Base-by-base conservation (phyloP, 2,329 filamentous ascomycete genomes). In the Sporothrix curviconia region DNA sequence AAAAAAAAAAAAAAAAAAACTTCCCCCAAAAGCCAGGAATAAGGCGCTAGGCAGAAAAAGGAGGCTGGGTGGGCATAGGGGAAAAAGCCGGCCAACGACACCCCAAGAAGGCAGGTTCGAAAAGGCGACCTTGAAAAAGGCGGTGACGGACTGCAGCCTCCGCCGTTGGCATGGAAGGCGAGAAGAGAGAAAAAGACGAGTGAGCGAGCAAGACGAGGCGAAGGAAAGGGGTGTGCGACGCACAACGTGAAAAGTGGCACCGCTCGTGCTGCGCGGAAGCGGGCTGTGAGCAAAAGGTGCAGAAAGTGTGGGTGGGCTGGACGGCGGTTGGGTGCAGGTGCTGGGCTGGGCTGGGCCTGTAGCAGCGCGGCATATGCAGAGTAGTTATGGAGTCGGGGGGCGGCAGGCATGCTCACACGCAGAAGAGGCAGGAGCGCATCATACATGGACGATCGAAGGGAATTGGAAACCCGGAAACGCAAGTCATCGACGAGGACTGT, bases 1-100 rank as follows among this genome's bases (percentile, higher is more conserved):
- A 54, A 2, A 54, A 44, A 50, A 51, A 37, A 52, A 37, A 47
- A 43, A 39, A 6, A 7, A 44, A 49, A 36, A 30, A 34, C n/a
- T n/a, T n/a, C n/a, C n/a, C n/a, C n/a, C n/a, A n/a, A n/a, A n/a
- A n/a, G n/a, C n/a, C n/a, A n/a, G n/a, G n/a, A n/a, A n/a, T n/a
- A n/a, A n/a, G n/a, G n/a, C n/a, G 32, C 47, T 50, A 50, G 47
- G 47, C 47, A 19, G 39, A 52, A 55, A 55, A 49, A 42, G 32
- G 43, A 30, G 55, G 47, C 14, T 40, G 47, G 42, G 47, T 53
- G 24, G 47, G 50, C 14, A 51, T 12, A 19, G 24, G 24, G n/a
- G 22, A 22, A 15, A 32, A 32, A 12, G 15, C 19, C 17, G 14
- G 17, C 42, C 28, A 37, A 55, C 19, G 22, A 28, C 17, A 28